Evolutionary conservation across 2,329 filamentous ascomycete genomes (phyloP).

Genomic region (Shiraia bambusicola): DNA sequence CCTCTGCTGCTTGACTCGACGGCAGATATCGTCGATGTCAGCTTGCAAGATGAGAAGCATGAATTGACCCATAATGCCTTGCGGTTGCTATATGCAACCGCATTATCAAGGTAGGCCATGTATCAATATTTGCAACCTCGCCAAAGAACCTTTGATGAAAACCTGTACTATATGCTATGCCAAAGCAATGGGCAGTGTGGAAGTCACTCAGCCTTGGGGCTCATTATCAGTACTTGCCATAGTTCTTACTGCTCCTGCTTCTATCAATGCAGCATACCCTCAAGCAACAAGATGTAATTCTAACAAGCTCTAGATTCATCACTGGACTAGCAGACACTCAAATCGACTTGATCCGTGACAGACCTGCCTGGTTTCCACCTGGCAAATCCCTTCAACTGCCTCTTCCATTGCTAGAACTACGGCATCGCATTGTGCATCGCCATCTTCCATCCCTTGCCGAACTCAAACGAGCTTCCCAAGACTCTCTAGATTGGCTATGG

Average conservation of each 20-base stretch:
- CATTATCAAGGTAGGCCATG: slow-evolving; percentile 65
- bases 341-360: slow-evolving; percentile 33
- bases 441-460: slow-evolving; percentile 76
- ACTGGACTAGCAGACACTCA: slow-evolving; percentile 75
- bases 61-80: slow-evolving; percentile 59
- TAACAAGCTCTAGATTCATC: slow-evolving; percentile 62
- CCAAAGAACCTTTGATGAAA: too few relatives aligned
- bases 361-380: slow-evolving; percentile 28
- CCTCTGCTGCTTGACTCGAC: slow-evolving; percentile 81
- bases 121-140: background rate
- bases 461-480: slow-evolving; percentile 67
- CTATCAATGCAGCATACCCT: background rate
- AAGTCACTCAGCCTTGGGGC: too few relatives aligned
- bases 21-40: slow-evolving; percentile 68
- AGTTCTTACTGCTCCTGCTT: background rate
- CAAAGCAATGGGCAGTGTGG: too few relatives aligned
- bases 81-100: slow-evolving; percentile 70
- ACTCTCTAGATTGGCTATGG: slow-evolving; percentile 84
- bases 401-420: slow-evolving; percentile 82
- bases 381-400: slow-evolving; percentile 27
- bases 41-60: slow-evolving; percentile 61
- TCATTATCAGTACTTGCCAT: background rate
- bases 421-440: slow-evolving; percentile 89
- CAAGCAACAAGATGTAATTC: background rate
- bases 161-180: too few relatives aligned